Evolutionary conservation across 2,329 filamentous ascomycete species (phyloP).

Genomic region (Trichoderma asperellum): DNA sequence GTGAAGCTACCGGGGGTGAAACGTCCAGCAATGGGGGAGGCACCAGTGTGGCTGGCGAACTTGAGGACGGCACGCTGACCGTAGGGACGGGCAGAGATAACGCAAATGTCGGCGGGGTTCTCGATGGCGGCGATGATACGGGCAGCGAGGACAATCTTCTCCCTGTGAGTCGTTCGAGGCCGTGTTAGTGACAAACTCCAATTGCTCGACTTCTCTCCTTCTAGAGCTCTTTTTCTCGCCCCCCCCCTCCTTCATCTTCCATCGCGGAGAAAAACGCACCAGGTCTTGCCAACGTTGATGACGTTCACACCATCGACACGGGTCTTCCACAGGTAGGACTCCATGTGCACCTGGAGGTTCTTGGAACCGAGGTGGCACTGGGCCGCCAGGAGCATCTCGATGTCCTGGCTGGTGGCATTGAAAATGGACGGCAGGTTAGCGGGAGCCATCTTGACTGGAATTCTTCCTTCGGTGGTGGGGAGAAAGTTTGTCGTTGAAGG

Average conservation of each 20-base stretch:
- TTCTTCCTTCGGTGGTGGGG: slow-evolving; percentile 37
- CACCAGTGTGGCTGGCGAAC: slow-evolving; percentile 98
- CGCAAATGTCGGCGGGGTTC: slow-evolving; percentile 99
- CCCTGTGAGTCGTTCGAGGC: slow-evolving; percentile 59
- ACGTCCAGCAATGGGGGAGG: slow-evolving; percentile 96
- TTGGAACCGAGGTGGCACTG: slow-evolving; percentile 97
- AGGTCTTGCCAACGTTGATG: slow-evolving; percentile 99
- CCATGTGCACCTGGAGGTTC: slow-evolving; percentile 99
- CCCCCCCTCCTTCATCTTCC: neutral
- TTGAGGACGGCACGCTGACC: slow-evolving; percentile 99
- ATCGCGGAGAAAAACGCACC: slow-evolving; percentile 62
- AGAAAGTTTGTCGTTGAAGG: slow-evolving; percentile 35
- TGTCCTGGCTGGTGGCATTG: slow-evolving; percentile 97
- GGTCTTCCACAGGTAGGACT: slow-evolving; percentile 99
- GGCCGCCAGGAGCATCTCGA: slow-evolving; percentile 98
- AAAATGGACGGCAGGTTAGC: slow-evolving; percentile 91
- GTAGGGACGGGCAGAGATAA: slow-evolving; percentile 99
- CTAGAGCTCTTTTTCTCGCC: neutral
- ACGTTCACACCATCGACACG: slow-evolving; percentile 98
- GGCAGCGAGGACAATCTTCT: slow-evolving; percentile 99
- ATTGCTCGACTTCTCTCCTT: neutral
- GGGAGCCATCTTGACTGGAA: slow-evolving; percentile 82
- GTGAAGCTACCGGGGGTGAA: slow-evolving; percentile 99
- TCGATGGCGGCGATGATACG: slow-evolving; percentile 98
- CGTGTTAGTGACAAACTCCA: slow-evolving; percentile 24